phyloP scores from a whole-genome alignment of 2,329 filamentous ascomycete genomes.

The Cryphonectria nitschkei region DNA sequence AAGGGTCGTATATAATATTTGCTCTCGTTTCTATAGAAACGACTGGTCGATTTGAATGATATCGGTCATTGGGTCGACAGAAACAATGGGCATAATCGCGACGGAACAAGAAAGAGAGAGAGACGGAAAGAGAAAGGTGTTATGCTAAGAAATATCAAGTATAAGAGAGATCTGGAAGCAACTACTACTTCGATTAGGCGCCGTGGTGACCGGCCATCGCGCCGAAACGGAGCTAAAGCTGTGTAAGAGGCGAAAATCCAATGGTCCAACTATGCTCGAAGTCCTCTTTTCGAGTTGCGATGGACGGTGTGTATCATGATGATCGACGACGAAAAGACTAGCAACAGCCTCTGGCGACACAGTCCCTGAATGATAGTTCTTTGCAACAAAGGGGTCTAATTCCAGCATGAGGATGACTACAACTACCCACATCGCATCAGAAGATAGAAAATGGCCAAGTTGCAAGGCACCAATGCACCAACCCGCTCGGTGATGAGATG shows the following conservation, averaged over 20 bases:
- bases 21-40: background rate
- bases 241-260: conserved; percentile 3
- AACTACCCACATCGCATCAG: background rate
- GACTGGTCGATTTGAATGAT: background rate
- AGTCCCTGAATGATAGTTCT: conserved; percentile 1
- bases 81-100: background rate
- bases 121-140: background rate
- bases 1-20: background rate
- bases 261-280: conserved; percentile 8
- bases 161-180: background rate
- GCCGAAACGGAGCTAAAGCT: conserved; percentile 12
- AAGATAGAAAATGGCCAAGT: background rate
- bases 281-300: background rate
- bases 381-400: background rate
- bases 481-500: conserved; percentile 6
- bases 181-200: conserved; percentile 11
- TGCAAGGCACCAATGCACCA: conserved; percentile 9
- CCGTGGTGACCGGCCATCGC: conserved; percentile 3
- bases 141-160: background rate
- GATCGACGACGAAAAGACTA: background rate
- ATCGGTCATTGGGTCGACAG: background rate
- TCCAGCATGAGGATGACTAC: background rate
- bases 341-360: conserved; percentile 6
- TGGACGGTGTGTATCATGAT: background rate
- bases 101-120: background rate